phyloP scores from a whole-genome alignment of 305 asterid species.

The Plantago coronopus region DNA sequence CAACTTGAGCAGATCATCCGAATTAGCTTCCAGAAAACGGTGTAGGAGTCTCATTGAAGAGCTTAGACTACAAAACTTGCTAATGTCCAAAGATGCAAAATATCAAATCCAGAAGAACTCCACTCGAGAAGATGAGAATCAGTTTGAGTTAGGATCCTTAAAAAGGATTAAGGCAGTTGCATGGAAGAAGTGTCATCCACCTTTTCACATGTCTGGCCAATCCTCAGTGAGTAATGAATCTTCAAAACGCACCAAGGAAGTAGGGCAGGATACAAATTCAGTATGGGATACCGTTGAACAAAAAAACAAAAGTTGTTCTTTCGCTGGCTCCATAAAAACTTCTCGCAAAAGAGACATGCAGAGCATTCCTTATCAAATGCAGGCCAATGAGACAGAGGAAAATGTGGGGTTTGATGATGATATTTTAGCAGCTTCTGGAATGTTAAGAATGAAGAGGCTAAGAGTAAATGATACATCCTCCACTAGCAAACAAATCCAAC shows the following conservation, averaged over 20 bases:
- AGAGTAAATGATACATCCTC: constrained; percentile 28
- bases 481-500: constrained; percentile 25
- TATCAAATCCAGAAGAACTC: constrained; percentile 31
- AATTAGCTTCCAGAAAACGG: constrained; percentile 28
- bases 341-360: constrained; percentile 25
- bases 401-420: constrained; percentile 24
- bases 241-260: constrained; percentile 28
- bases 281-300: constrained; percentile 23
- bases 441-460: constrained; percentile 34
- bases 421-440: constrained; percentile 28
- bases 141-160: constrained; percentile 26
- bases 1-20: constrained; percentile 30
- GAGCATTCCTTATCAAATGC: constrained; percentile 27
- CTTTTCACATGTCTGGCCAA: constrained; percentile 30
- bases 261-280: constrained; percentile 27
- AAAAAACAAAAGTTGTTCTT: constrained; percentile 26
- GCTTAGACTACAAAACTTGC: constrained; percentile 35
- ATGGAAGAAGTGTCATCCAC: constrained; percentile 40
- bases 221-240: constrained; percentile 26
- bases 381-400: constrained; percentile 27
- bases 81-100: constrained; percentile 17
- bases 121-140: constrained; percentile 31
- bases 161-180: constrained; percentile 36
- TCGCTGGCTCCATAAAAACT: constrained; percentile 27
- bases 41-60: constrained; percentile 46